Evolutionary conservation across 805 yeast genomes (phyloP), one percentile per base, ranked within the genome.

Genomic region (Starmerella apicola): DNA sequence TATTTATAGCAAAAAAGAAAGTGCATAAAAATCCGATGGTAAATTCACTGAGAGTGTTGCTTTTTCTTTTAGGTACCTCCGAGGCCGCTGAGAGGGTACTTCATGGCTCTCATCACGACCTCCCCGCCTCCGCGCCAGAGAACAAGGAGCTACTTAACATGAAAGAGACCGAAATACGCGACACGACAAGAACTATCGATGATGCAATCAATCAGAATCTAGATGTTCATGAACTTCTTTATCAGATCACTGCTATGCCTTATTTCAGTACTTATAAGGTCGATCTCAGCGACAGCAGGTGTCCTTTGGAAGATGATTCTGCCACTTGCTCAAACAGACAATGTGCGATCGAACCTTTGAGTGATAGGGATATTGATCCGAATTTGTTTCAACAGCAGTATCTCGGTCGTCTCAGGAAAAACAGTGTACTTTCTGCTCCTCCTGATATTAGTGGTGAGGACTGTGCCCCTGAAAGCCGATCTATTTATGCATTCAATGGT

Each of bases 191-290:
- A 12, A 53, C 59, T 2, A 49, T 51, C 27, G 50, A 60, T 6
- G 71, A 73, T 44, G 68, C 78, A 23, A 70, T 76, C 52, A 60
- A 57, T 2, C 60, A 74, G 21, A 78, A 79, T 56, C 37, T 46
- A 2, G 57, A 64, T 30, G 61, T 78, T n/a, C 62, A 78, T 37
- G 77, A 79, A 1, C 59, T 67, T 19, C 58, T 88, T n/a, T 54
- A 66, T 15, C 61, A 70, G 5, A 59, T 88, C 32, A 80, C 78
- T 7, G 56, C 68, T 32, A 76, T 83, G 27, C 84, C 86, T 50
- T 91, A 82, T 61, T 88, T 91, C 72, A 73, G 78, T 48, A 83
- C 81, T 57, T 91, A 83, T 66, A 78, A 84, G 57, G 70, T 91
- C 40, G 85, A 91, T 54, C 66, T 91, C 42, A 83, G 76, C 59